A percentile compares a stretch with the other conserved stretches of the same genome.
These are phyloP conservation scores for Jasminum sambac DNA, from an alignment of 257 asterid species.

Conservation along the genomic window DNA sequence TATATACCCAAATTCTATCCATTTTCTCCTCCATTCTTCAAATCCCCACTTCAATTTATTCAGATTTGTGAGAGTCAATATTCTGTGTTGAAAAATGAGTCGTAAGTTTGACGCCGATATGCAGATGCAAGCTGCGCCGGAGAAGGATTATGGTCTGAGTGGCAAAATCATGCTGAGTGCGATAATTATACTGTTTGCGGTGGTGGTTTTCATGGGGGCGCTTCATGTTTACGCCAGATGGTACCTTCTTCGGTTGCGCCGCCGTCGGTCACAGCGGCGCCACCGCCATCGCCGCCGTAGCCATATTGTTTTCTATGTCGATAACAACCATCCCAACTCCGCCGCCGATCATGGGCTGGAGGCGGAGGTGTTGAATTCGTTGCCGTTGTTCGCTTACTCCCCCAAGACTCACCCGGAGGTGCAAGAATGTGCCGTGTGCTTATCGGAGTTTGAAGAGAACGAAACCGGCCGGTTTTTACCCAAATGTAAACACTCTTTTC, in stretches of 20 bases:
- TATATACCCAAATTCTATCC: neutral
- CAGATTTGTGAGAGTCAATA: neutral
- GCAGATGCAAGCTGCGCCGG: neutral
- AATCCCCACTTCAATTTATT: neutral
- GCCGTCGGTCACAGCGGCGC: conserved; percentile 52
- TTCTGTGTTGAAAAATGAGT: conserved; percentile 6
- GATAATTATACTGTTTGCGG: conserved; percentile 51
- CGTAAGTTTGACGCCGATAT: neutral
- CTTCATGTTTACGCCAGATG: conserved; percentile 65
- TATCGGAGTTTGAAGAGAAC: conserved; percentile 66
- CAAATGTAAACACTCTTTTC: conserved; percentile 69
- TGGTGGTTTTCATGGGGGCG: conserved; percentile 55
- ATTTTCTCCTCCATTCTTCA: neutral
- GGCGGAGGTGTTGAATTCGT: conserved; percentile 46
- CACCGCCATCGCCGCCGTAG: conserved; percentile 37
- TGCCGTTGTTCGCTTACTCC: conserved; percentile 50
- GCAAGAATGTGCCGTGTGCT: conserved; percentile 75
- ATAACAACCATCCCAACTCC: conserved; percentile 27
- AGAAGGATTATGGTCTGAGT: conserved; percentile 48
- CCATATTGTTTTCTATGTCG: conserved; percentile 53
- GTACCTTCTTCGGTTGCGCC: conserved; percentile 56
- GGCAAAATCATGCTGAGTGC: conserved; percentile 75
- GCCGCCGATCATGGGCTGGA: conserved; percentile 60
- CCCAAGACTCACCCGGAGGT: conserved; percentile 32
- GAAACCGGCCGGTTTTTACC: conserved; percentile 68